A percentile compares a stretch with the other conserved stretches of the same genome.
Evolutionary conservation across 2,329 filamentous ascomycete species (phyloP).

Genomic region (Diaporthe ilicicola): DNA sequence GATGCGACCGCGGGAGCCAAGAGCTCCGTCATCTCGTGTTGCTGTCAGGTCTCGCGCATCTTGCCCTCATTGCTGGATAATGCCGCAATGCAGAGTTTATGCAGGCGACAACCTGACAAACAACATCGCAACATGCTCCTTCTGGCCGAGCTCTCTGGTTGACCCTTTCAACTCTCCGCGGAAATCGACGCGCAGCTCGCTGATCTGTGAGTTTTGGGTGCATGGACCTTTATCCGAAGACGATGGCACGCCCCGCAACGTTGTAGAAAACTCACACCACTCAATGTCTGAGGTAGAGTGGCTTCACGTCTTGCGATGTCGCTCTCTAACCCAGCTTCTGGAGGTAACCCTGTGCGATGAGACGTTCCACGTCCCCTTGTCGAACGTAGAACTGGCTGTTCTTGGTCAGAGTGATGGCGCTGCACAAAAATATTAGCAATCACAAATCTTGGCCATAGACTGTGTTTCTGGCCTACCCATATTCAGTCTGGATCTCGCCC

Average conservation of each 20-base stretch:
- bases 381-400: conserved; percentile 98
- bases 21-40: background rate
- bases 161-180: background rate
- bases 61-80: background rate
- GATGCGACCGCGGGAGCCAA: background rate
- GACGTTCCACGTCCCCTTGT: conserved; percentile 91
- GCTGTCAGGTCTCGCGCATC: background rate
- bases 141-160: background rate
- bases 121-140: background rate
- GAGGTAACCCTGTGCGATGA: conserved; percentile 94
- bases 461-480: conserved; percentile 71
- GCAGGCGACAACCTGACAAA: background rate
- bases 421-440: conserved; percentile 46
- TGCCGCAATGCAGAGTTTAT: background rate
- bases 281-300: background rate
- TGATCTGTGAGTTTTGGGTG: background rate
- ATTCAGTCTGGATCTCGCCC: conserved; percentile 98
- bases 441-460: background rate
- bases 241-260: background rate
- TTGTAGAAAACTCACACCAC: background rate
- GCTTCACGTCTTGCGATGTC: background rate
- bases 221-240: background rate
- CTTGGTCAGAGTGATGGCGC: conserved; percentile 93
- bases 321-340: conserved; percentile 80
- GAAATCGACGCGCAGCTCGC: background rate